Percentiles rank a stretch among this genome's conserved stretches.
These are phyloP conservation scores for Triangularia setosa DNA, from an alignment of 2,329 filamentous ascomycete species.

Conservation along the genomic window DNA sequence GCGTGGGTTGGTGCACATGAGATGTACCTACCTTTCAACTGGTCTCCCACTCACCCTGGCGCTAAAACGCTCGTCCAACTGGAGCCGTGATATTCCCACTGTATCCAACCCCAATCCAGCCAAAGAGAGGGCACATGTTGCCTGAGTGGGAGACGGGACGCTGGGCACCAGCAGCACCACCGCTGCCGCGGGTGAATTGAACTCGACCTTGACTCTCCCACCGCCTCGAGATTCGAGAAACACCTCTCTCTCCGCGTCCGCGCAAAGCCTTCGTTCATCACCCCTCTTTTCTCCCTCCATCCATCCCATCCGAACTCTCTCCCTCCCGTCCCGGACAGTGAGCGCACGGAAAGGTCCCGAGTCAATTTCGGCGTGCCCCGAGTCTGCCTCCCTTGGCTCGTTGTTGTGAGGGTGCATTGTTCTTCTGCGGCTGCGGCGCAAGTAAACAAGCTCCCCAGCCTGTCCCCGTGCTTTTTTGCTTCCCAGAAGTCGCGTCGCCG, in stretches of 20 bases:
- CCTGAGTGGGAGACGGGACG: neutral
- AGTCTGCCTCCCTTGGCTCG: slow-evolving; percentile 9
- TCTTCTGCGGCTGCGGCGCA: slow-evolving; percentile 21
- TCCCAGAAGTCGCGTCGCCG: slow-evolving; percentile 11
- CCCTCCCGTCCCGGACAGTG: slow-evolving; percentile 12
- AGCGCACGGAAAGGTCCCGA: slow-evolving; percentile 3
- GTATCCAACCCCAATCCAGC: slow-evolving; percentile 2
- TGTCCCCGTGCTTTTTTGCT: neutral
- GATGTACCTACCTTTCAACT: slow-evolving; percentile 10
- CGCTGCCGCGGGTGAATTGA: neutral
- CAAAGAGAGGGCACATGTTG: slow-evolving; percentile 10
- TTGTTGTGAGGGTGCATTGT: slow-evolving; percentile 20
- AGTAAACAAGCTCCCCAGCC: slow-evolving; percentile 22
- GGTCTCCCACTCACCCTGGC: slow-evolving; percentile 4
- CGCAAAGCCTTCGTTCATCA: slow-evolving; percentile 7
- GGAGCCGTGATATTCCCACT: slow-evolving; percentile 18
- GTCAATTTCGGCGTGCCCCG: slow-evolving; percentile 13
- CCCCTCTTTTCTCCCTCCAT: slow-evolving; percentile 10
- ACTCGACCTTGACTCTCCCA: neutral
- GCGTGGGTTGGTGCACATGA: slow-evolving; percentile 1
- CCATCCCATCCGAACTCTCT: slow-evolving; percentile 3
- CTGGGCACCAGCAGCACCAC: neutral
- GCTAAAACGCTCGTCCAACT: slow-evolving; percentile 14
- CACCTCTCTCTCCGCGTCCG: neutral
- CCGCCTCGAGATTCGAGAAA: neutral